Evolutionary conservation across 2,329 filamentous ascomycete genomes (phyloP).

Genomic region (Diaporthe sp.): DNA sequence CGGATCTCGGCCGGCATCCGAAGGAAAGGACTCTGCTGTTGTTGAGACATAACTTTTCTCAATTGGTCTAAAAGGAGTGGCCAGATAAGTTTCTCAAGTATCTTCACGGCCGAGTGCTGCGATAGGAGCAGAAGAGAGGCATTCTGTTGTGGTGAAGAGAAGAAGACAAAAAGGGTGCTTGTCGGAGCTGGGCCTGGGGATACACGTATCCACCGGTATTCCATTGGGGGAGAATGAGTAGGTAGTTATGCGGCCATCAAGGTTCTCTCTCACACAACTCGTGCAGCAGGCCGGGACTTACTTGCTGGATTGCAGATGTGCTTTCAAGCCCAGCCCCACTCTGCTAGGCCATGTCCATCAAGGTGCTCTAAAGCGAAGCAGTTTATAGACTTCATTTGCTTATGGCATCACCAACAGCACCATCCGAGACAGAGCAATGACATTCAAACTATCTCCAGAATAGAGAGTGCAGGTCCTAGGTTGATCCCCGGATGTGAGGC

Average conservation of each 20-base stretch:
- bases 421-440: neutral
- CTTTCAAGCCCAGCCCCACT: neutral
- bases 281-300: neutral
- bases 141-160: neutral
- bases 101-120: neutral
- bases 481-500: neutral
- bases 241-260: conserved; percentile 18
- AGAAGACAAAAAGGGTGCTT: neutral
- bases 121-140: neutral
- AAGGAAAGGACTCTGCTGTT: conserved; percentile 2
- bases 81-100: neutral
- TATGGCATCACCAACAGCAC: neutral
- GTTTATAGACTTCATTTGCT: neutral
- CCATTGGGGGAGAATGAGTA: neutral
- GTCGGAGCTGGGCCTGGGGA: too few species aligned
- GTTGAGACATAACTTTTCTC: neutral
- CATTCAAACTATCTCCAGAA: neutral
- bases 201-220: neutral
- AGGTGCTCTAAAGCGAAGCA: neutral
- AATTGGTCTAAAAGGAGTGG: neutral
- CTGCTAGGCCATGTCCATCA: neutral
- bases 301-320: neutral
- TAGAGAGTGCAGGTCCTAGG: too few species aligned
- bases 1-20: conserved; percentile 53
- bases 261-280: conserved; percentile 3